Percentiles rank a stretch among this genome's conserved stretches.
These are phyloP conservation scores for Sporothrix brasiliensis DNA, from an alignment of 2,329 filamentous ascomycete genomes.

Conservation along the genomic window DNA sequence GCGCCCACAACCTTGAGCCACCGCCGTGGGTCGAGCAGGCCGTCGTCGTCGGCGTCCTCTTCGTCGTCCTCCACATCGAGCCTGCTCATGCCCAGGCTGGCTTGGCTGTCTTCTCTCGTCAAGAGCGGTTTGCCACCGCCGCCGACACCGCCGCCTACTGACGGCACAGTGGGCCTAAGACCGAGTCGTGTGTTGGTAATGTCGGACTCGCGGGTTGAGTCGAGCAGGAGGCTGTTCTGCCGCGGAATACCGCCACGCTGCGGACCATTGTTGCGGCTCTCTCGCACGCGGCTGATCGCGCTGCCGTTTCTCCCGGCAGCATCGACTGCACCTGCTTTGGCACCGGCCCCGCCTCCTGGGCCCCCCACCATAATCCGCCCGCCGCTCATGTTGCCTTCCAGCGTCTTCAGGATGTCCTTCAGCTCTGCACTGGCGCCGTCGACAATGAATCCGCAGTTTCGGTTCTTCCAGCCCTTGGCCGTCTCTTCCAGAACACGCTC, in stretches of 20 bases:
- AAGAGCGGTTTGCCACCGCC: constrained; percentile 42
- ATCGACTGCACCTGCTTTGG: neutral
- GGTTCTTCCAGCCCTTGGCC: constrained; percentile 87
- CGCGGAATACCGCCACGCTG: constrained; percentile 52
- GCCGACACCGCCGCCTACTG: neutral
- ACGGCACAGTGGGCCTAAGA: constrained; percentile 48
- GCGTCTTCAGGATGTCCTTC: constrained; percentile 76
- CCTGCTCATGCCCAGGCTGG: constrained; percentile 65
- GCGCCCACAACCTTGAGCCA: constrained; percentile 86
- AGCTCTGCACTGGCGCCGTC: constrained; percentile 77
- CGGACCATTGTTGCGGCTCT: neutral
- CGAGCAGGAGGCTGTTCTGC: constrained; percentile 67
- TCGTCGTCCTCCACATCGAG: constrained; percentile 58
- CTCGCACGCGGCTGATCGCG: constrained; percentile 16
- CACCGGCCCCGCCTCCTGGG: constrained; percentile 36
- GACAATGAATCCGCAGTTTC: constrained; percentile 86
- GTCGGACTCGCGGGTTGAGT: constrained; percentile 55
- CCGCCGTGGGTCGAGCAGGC: constrained; percentile 69
- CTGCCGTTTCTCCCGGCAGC: neutral
- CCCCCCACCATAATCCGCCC: constrained; percentile 62
- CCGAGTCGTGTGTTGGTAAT: constrained; percentile 59
- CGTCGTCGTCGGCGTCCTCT: constrained; percentile 65
- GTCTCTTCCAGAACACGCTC: constrained; percentile 92
- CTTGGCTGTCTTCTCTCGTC: constrained; percentile 62
- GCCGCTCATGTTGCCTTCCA: constrained; percentile 89